phyloP scores from a whole-genome alignment of 2,329 filamentous ascomycete species.

The Aschersonia sp. region DNA sequence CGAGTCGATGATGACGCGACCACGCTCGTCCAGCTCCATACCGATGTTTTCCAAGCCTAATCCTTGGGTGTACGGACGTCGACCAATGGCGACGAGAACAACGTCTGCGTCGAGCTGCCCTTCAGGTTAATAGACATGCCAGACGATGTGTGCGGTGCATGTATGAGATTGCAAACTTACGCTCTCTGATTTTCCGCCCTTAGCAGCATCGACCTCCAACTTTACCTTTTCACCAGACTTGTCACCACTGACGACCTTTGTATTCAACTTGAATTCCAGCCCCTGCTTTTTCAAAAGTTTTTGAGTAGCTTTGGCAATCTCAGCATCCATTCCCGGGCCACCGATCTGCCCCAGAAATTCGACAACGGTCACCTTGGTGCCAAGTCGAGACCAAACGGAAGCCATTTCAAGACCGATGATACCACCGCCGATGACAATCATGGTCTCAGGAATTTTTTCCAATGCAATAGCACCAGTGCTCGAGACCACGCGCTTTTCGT shows the following conservation, averaged over 20 bases:
- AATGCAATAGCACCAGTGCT: constrained; percentile 90
- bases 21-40: constrained; percentile 80
- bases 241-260: constrained; percentile 84
- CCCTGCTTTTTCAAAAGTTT: constrained; percentile 94
- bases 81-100: constrained; percentile 91
- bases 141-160: too few relatives aligned
- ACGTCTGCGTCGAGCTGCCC: constrained; percentile 81
- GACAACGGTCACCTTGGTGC: constrained; percentile 88
- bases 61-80: constrained; percentile 83
- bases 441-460: constrained; percentile 82
- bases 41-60: constrained; percentile 90
- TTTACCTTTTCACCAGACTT: constrained; percentile 62
- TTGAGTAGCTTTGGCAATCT: constrained; percentile 81
- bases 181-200: constrained; percentile 88
- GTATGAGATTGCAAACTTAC: constrained; percentile 38
- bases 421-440: constrained; percentile 94
- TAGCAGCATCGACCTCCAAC: constrained; percentile 78
- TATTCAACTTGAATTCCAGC: constrained; percentile 95
- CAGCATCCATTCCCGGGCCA: constrained; percentile 90
- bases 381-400: constrained; percentile 92
- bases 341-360: constrained; percentile 95
- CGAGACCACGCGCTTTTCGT: constrained; percentile 94
- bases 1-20: constrained; percentile 91
- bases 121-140: constrained; percentile 7
- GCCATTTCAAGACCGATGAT: constrained; percentile 99